These are phyloP conservation scores for Coriaria nepalensis DNA, from an alignment of 306 rosid species.

Conservation along the genomic window DNA sequence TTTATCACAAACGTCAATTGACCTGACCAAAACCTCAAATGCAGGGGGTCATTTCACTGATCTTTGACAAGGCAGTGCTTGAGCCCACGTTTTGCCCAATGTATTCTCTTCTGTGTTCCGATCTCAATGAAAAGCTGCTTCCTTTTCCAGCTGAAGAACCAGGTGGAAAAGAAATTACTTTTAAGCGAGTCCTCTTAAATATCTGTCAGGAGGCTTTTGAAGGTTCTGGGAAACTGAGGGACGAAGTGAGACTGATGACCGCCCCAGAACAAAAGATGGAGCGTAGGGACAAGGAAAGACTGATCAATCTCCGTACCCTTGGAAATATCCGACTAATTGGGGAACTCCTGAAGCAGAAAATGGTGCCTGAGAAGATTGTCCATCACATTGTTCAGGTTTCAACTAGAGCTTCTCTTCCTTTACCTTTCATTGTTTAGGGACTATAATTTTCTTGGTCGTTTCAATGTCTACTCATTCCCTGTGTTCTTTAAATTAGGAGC, in stretches of 20 bases:
- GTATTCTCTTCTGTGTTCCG: constrained; percentile 81
- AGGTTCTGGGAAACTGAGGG: constrained; percentile 72
- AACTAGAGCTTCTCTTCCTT: constrained; percentile 9
- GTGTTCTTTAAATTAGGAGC: constrained; percentile 50
- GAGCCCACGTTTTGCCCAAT: constrained; percentile 99
- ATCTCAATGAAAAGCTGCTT: constrained; percentile 79
- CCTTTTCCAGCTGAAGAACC: constrained; percentile 85
- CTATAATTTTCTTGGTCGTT: constrained; percentile 5
- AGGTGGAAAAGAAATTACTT: constrained; percentile 75
- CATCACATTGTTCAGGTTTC: constrained; percentile 91
- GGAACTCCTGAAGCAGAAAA: constrained; percentile 95
- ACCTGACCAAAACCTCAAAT: constrained; percentile 15
- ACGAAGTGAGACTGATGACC: constrained; percentile 72
- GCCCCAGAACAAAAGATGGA: constrained; percentile 81
- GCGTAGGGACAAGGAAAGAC: constrained; percentile 75
- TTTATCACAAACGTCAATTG: constrained; percentile 5
- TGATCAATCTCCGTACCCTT: constrained; percentile 76
- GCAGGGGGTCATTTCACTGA: constrained; percentile 82
- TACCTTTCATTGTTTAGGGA: constrained; percentile 1
- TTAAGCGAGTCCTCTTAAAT: constrained; percentile 75
- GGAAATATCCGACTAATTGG: constrained; percentile 95
- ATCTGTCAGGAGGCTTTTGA: constrained; percentile 98
- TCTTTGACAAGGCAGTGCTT: constrained; percentile 94
- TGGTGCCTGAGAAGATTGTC: constrained; percentile 93
- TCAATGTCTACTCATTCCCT: constrained; percentile 7